Percentiles rank a stretch among this genome's conserved stretches.
These are phyloP conservation scores for Scopulariopsis brevicaulis DNA, from an alignment of 2,329 filamentous ascomycete species.

Conservation along the genomic window DNA sequence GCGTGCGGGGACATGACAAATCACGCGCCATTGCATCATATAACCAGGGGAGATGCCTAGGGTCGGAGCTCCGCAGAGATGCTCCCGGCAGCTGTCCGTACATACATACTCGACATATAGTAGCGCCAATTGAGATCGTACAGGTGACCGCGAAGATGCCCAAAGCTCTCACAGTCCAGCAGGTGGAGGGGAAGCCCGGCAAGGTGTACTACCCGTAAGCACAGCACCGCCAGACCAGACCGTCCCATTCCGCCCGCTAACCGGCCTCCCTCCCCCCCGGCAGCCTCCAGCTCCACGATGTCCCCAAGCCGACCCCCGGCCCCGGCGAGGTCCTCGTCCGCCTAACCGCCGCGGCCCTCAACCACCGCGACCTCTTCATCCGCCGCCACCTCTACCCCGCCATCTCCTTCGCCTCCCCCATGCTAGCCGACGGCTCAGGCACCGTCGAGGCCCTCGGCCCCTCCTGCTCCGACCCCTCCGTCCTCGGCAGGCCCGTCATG, in stretches of 20 bases:
- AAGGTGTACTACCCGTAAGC: conserved; percentile 73
- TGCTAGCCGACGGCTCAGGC: conserved; percentile 77
- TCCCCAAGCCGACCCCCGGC: conserved; percentile 51
- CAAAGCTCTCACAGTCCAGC: conserved; percentile 49
- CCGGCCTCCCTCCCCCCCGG: too few relatives aligned
- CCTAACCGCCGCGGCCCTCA: conserved; percentile 71
- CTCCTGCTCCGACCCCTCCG: conserved; percentile 21
- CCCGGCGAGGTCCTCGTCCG: conserved; percentile 62
- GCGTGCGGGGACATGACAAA: background rate
- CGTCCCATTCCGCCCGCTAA: background rate
- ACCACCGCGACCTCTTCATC: conserved; percentile 93
- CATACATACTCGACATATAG: background rate
- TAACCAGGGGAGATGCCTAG: background rate
- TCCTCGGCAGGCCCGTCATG: conserved; percentile 58
- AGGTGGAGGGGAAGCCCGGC: conserved; percentile 73
- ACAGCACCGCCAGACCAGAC: background rate
- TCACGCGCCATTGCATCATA: background rate
- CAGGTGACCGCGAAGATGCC: conserved; percentile 27
- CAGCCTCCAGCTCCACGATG: conserved; percentile 47
- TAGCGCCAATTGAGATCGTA: background rate
- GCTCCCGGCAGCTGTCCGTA: background rate
- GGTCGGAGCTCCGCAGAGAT: background rate
- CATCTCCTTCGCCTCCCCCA: conserved; percentile 64
- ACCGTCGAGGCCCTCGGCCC: conserved; percentile 55
- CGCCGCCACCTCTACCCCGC: conserved; percentile 85